These are phyloP conservation scores for Solanum hybrid DNA, from an alignment of 305 asterid genomes.

Conservation along the genomic window DNA sequence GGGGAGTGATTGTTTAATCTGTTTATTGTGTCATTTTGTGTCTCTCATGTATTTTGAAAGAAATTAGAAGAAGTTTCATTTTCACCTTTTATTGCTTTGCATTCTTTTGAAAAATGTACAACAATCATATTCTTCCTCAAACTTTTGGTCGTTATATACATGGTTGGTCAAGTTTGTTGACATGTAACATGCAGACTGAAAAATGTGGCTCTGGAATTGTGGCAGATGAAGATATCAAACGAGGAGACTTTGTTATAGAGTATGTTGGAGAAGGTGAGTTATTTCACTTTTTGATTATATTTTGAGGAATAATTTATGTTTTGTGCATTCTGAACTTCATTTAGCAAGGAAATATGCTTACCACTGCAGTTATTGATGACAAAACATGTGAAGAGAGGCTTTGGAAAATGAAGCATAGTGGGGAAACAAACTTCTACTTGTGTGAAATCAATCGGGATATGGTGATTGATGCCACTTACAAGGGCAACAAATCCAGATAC, in stretches of 20 bases:
- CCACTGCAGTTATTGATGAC: slow-evolving; percentile 81
- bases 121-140: neutral
- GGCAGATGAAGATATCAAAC: slow-evolving; percentile 84
- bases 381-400: slow-evolving; percentile 96
- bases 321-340: slow-evolving; percentile 3
- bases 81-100: neutral
- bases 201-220: slow-evolving; percentile 96
- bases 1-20: neutral
- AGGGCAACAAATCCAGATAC: slow-evolving; percentile 96
- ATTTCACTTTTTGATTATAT: neutral
- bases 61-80: neutral
- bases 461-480: slow-evolving; percentile 98
- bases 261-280: slow-evolving; percentile 95
- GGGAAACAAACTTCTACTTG: slow-evolving; percentile 85
- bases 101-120: neutral
- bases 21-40: slow-evolving; percentile 1
- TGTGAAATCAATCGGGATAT: slow-evolving; percentile 95
- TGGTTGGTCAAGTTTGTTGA: neutral
- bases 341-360: neutral
- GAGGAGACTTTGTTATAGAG: slow-evolving; percentile 90
- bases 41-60: neutral
- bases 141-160: neutral
- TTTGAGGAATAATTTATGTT: neutral
- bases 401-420: slow-evolving; percentile 95
- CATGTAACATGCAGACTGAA: slow-evolving; percentile 58